Conservation (phyloP, 805 yeast species). For the Ascoidea tarda region DNA sequence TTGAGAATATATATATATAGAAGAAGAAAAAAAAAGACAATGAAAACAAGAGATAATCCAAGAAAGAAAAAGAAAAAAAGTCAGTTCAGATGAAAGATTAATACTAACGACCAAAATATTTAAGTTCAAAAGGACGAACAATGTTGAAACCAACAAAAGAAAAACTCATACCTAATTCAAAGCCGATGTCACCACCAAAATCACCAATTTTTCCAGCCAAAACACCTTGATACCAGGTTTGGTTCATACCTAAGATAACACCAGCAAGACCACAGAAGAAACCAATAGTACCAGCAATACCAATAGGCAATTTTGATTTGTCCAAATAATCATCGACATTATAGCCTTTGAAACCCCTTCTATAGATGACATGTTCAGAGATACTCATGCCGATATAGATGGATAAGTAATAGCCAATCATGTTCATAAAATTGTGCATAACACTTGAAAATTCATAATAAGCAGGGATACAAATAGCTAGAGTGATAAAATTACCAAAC, state of each 20-base stretch:
- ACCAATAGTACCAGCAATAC: slow-evolving; percentile 65
- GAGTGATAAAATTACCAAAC: slow-evolving; percentile 55
- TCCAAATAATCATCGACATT: slow-evolving; percentile 49
- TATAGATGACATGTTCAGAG: slow-evolving; percentile 77
- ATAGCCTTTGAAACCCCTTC: slow-evolving; percentile 46
- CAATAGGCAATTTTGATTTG: slow-evolving; percentile 49
- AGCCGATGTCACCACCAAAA: slow-evolving; percentile 72
- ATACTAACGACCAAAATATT: slow-evolving; percentile 35
- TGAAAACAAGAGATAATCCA: no score
- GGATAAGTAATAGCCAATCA: slow-evolving; percentile 84
- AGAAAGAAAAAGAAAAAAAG: no score
- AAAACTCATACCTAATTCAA: slow-evolving; percentile 61
- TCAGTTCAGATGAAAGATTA: no score
- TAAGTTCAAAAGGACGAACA: slow-evolving; percentile 54
- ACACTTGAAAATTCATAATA: slow-evolving; percentile 59
- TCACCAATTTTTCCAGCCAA: slow-evolving; percentile 46
- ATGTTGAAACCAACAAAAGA: slow-evolving; percentile 49
- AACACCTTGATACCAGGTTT: slow-evolving; percentile 72
- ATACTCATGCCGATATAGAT: slow-evolving; percentile 63
- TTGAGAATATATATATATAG: no score
- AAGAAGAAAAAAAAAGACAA: no score
- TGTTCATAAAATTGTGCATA: slow-evolving; percentile 79
- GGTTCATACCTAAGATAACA: slow-evolving; percentile 77
- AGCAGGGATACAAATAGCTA: slow-evolving; percentile 85
- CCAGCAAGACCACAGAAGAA: slow-evolving; percentile 79